Evolutionary conservation across 2,329 filamentous ascomycete genomes (phyloP).

Genomic region (Aspergillus arachidicola): DNA sequence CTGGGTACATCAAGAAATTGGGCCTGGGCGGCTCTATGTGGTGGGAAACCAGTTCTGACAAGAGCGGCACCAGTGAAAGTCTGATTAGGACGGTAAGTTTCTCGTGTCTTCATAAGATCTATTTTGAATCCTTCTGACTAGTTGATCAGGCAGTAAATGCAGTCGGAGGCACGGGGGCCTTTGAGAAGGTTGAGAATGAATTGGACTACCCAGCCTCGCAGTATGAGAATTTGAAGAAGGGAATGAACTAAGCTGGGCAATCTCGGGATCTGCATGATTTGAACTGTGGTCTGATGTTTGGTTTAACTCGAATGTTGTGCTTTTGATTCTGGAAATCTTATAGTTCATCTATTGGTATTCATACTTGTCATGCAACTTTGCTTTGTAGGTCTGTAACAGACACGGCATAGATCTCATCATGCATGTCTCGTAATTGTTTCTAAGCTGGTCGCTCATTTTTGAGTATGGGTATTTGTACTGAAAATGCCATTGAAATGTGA

Average conservation of each 20-base stretch:
- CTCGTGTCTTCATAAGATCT: fast-evolving
- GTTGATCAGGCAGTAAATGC: slow-evolving; percentile 31
- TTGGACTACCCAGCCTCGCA: slow-evolving; percentile 55
- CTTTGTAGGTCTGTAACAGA: not conserved
- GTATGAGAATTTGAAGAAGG: slow-evolving; percentile 56
- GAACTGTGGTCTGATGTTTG: not conserved
- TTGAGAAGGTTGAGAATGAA: slow-evolving; percentile 53
- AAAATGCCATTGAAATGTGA: not conserved
- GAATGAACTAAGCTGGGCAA: slow-evolving; percentile 16
- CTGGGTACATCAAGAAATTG: slow-evolving; percentile 66
- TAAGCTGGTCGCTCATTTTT: not conserved
- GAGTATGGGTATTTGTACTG: not conserved
- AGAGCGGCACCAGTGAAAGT: slow-evolving; percentile 59
- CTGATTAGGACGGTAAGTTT: slow-evolving; percentile 61
- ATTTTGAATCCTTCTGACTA: not conserved
- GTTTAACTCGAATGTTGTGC: not conserved
- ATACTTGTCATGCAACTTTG: not conserved
- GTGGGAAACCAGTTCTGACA: slow-evolving; percentile 88
- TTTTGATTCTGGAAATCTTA: not conserved
- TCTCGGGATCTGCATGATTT: not conserved
- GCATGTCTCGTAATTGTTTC: not conserved
- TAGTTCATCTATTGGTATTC: not conserved
- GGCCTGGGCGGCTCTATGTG: slow-evolving; percentile 91
- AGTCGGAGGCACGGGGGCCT: slow-evolving; percentile 33
- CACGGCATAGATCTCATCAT: not conserved